Evolutionary conservation across 2,329 filamentous ascomycete species (phyloP).

Genomic region (Fusarium incarnatum): DNA sequence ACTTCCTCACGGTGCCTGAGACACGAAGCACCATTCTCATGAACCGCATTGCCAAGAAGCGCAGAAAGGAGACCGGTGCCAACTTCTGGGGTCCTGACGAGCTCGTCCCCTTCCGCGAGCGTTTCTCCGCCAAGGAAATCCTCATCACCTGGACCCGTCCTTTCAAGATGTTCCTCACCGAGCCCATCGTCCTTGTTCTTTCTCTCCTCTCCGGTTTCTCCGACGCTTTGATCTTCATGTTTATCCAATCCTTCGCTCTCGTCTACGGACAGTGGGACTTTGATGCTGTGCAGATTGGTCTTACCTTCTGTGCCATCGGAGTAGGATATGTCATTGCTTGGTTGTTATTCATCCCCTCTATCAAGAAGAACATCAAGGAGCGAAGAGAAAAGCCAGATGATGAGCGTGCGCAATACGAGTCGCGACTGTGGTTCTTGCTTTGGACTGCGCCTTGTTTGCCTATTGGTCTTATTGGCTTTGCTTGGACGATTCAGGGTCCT

Average conservation of each 20-base stretch:
- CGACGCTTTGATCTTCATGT: slow-evolving; percentile 82
- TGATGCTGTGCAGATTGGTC: slow-evolving; percentile 64
- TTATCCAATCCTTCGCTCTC: slow-evolving; percentile 76
- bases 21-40: slow-evolving; percentile 82
- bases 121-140: slow-evolving; percentile 70
- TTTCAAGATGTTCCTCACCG: slow-evolving; percentile 78
- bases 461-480: slow-evolving; percentile 77
- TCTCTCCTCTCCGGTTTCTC: slow-evolving; percentile 79
- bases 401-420: slow-evolving; percentile 75
- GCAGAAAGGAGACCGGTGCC: slow-evolving; percentile 68
- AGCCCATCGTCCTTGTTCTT: slow-evolving; percentile 78
- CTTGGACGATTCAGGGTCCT: slow-evolving; percentile 74
- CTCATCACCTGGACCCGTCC: slow-evolving; percentile 70
- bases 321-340: slow-evolving; percentile 74
- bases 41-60: slow-evolving; percentile 81
- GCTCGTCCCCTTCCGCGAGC: slow-evolving; percentile 68
- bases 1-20: slow-evolving; percentile 79
- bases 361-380: slow-evolving; percentile 64
- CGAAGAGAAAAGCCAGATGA: slow-evolving; percentile 62
- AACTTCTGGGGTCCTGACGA: slow-evolving; percentile 81
- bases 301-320: slow-evolving; percentile 74
- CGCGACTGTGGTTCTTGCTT: slow-evolving; percentile 73
- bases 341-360: slow-evolving; percentile 68
- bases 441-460: slow-evolving; percentile 70
- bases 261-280: slow-evolving; percentile 78